phyloP scores from a whole-genome alignment of 169 alveolate species.

The Cyclospora cayetanensis region DNA sequence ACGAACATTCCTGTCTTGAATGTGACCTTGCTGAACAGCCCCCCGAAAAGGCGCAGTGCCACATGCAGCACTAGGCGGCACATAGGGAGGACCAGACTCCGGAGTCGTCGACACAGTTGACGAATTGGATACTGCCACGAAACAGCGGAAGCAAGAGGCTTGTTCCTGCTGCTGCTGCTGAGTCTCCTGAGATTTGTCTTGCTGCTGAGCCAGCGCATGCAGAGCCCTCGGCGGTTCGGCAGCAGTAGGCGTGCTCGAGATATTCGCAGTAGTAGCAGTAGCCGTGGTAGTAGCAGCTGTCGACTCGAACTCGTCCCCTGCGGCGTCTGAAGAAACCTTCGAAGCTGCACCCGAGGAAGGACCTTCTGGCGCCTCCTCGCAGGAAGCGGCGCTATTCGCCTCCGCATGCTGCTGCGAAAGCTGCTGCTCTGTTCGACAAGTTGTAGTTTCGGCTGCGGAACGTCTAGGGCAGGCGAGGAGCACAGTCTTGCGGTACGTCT shows the following conservation, averaged over 20 bases:
- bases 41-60: background rate
- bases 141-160: background rate
- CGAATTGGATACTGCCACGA: conserved; percentile 8
- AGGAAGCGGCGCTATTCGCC: background rate
- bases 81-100: conserved; percentile 45
- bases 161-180: conserved; percentile 34
- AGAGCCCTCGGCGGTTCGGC: conserved; percentile 5
- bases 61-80: conserved; percentile 14
- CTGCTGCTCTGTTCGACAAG: conserved; percentile 8
- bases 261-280: too few relatives aligned
- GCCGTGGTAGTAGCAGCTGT: too few relatives aligned
- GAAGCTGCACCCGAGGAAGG: too few relatives aligned
- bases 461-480: conserved; percentile 76
- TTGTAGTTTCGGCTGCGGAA: conserved; percentile 9
- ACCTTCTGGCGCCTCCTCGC: too few relatives aligned
- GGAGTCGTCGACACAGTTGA: conserved; percentile 59
- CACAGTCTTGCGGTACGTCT: conserved; percentile 84
- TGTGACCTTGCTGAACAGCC: conserved; percentile 4
- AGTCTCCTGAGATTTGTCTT: conserved; percentile 4
- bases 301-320: too few relatives aligned
- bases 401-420: conserved; percentile 28
- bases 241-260: background rate
- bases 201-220: conserved; percentile 25
- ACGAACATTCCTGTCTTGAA: background rate
- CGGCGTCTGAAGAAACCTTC: too few relatives aligned